These are phyloP conservation scores for Eutrema heterophyllum DNA, from an alignment of 345 rosid species.

Conservation along the genomic window DNA sequence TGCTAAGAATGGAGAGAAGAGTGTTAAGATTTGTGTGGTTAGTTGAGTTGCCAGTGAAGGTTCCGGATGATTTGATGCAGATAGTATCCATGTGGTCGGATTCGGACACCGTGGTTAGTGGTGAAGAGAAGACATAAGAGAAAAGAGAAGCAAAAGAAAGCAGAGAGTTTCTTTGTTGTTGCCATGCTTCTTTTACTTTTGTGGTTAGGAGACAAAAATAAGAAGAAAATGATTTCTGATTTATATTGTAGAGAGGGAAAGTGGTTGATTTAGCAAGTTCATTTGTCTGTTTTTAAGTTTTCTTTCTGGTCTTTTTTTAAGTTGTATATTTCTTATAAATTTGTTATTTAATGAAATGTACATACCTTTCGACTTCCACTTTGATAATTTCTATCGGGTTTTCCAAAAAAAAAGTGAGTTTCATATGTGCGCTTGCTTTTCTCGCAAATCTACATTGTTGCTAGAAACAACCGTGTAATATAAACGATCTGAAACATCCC, in stretches of 20 bases:
- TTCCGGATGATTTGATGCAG: not conserved
- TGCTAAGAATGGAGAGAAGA: constrained; percentile 15
- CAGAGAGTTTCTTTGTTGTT: not conserved
- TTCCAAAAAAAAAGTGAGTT: too few species aligned
- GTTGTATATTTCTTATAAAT: not conserved
- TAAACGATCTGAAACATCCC: too few species aligned
- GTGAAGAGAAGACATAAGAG: constrained; percentile 3
- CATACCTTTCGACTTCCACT: too few species aligned
- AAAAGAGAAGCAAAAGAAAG: not conserved
- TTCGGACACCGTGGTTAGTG: not conserved
- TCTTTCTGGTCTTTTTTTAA: not conserved
- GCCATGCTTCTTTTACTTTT: constrained; percentile 6
- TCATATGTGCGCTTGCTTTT: too few species aligned
- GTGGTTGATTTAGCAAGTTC: not conserved
- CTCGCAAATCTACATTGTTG: too few species aligned
- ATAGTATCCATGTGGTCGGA: constrained; percentile 10
- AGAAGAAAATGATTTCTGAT: not conserved
- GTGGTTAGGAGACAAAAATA: not conserved
- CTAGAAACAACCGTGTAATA: too few species aligned
- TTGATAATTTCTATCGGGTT: too few species aligned
- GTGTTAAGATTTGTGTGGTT: constrained; percentile 19
- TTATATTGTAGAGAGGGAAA: not conserved
- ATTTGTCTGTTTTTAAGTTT: not conserved
- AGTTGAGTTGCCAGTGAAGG: not conserved
- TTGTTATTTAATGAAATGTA: not conserved